phyloP scores from a whole-genome alignment of 1,284 basidiomycete genomes.

The Naganishia sp. region DNA sequence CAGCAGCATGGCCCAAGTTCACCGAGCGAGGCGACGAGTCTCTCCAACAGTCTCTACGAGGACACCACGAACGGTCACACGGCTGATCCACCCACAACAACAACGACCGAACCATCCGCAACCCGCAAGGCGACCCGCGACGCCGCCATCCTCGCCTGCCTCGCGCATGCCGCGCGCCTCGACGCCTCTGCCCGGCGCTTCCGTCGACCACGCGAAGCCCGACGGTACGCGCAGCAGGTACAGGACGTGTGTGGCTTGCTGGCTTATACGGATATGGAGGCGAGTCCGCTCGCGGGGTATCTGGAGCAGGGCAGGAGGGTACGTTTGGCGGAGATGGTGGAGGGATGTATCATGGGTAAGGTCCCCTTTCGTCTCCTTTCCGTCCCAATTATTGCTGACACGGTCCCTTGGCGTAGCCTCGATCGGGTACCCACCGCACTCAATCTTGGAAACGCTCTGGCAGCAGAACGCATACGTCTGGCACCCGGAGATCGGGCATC shows the following conservation, averaged over 20 bases:
- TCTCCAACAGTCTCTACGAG: constrained; percentile 6
- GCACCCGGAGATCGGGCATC: constrained; percentile 17
- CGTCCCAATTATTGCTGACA: background rate
- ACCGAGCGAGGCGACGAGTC: constrained; percentile 24
- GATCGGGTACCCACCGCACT: constrained; percentile 9
- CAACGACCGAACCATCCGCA: constrained; percentile 39
- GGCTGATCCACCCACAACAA: constrained; percentile 33
- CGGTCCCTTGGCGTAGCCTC: background rate
- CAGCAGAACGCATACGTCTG: constrained; percentile 25
- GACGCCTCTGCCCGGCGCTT: constrained; percentile 47
- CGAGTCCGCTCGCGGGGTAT: constrained; percentile 48
- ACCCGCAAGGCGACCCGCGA: constrained; percentile 23
- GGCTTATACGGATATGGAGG: constrained; percentile 52
- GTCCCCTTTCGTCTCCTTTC: constrained; percentile 16
- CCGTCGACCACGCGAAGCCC: constrained; percentile 27
- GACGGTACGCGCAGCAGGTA: constrained; percentile 41
- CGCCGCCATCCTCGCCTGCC: constrained; percentile 36
- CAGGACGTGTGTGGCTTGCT: constrained; percentile 51
- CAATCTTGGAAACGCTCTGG: constrained; percentile 17
- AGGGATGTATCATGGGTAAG: constrained; percentile 51
- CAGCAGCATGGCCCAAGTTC: constrained; percentile 30
- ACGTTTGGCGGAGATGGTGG: constrained; percentile 50
- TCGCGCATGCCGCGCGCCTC: constrained; percentile 44
- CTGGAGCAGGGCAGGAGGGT: constrained; percentile 49
- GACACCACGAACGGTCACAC: constrained; percentile 1